Conservation (phyloP, 768 basidiomycete species). For the Mycena polygramma region DNA sequence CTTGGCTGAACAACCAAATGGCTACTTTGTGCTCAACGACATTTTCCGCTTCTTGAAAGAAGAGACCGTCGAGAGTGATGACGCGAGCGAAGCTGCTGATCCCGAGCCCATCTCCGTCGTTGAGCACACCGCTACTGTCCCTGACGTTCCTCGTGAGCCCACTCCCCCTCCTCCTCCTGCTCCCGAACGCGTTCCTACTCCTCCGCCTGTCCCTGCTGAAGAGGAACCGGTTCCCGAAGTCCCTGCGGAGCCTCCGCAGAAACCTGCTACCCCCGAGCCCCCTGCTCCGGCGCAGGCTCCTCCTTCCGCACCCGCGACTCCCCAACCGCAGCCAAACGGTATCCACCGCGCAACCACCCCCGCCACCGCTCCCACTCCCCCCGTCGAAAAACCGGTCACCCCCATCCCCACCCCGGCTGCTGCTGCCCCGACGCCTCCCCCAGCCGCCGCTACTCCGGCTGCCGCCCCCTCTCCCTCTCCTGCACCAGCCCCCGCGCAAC, state of each 20-base stretch:
- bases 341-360: constrained; percentile 49
- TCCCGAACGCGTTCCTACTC: constrained; percentile 46
- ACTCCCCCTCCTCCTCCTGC: constrained; percentile 57
- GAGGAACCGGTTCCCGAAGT: constrained; percentile 59
- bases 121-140: constrained; percentile 46
- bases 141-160: constrained; percentile 53
- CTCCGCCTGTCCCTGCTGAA: constrained; percentile 48
- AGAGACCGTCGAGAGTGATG: constrained; percentile 87
- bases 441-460: constrained; percentile 45
- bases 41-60: constrained; percentile 99
- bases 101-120: constrained; percentile 46
- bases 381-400: constrained; percentile 40
- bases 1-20: constrained; percentile 98
- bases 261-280: constrained; percentile 48
- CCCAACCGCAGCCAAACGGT: constrained; percentile 56
- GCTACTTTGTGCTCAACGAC: constrained; percentile 99
- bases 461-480: constrained; percentile 49
- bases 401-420: constrained; percentile 49
- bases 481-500: constrained; percentile 54
- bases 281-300: constrained; percentile 44
- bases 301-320: constrained; percentile 50
- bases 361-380: constrained; percentile 48
- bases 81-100: constrained; percentile 63
- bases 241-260: constrained; percentile 30
- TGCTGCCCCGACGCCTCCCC: constrained; percentile 45